Evolutionary conservation across 495 filamentous ascomycete species (phyloP).

Genomic region (Neurospora sp.): DNA sequence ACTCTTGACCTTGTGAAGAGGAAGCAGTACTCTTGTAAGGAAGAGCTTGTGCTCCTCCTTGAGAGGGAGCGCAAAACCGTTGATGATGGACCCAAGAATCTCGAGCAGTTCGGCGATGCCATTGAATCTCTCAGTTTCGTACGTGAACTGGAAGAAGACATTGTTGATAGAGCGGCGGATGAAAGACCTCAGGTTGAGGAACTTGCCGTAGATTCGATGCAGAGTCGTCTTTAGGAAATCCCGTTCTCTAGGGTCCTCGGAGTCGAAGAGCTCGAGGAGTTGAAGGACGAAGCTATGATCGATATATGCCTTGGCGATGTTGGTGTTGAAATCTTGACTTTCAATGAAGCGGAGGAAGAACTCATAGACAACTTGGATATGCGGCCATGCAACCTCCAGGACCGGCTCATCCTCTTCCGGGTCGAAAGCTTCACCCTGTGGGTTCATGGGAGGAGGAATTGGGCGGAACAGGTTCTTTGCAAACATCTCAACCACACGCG

Average conservation of each 20-base stretch:
- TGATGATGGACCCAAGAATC: constrained; percentile 98
- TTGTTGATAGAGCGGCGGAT: constrained; percentile 99
- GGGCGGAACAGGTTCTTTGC: constrained; percentile 96
- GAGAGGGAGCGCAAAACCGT: constrained; percentile 91
- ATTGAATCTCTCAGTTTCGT: constrained; percentile 98
- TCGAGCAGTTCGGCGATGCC: constrained; percentile 95
- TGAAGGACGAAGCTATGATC: constrained; percentile 96
- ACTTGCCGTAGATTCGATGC: constrained; percentile 98
- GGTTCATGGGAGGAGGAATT: constrained; percentile 93
- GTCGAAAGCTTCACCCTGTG: constrained; percentile 96
- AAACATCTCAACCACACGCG: constrained; percentile 97
- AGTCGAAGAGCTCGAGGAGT: constrained; percentile 97
- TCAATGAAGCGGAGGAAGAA: constrained; percentile 99
- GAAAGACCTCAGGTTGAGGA: constrained; percentile 93
- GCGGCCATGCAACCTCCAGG: constrained; percentile 96
- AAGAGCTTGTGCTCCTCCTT: constrained; percentile 99
- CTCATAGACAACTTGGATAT: constrained; percentile 99
- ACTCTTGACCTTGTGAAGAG: constrained; percentile 96
- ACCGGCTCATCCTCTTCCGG: constrained; percentile 98
- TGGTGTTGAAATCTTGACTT: constrained; percentile 99
- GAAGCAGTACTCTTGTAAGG: constrained; percentile 83
- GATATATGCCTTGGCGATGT: constrained; percentile 98
- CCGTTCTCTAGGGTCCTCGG: constrained; percentile 91
- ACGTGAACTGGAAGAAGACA: constrained; percentile 99
- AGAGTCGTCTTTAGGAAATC: constrained; percentile 98